Percentiles rank a stretch among this genome's conserved stretches.
These are phyloP conservation scores for Xylaria cubensis DNA, from an alignment of 495 filamentous ascomycete species.

Conservation along the genomic window DNA sequence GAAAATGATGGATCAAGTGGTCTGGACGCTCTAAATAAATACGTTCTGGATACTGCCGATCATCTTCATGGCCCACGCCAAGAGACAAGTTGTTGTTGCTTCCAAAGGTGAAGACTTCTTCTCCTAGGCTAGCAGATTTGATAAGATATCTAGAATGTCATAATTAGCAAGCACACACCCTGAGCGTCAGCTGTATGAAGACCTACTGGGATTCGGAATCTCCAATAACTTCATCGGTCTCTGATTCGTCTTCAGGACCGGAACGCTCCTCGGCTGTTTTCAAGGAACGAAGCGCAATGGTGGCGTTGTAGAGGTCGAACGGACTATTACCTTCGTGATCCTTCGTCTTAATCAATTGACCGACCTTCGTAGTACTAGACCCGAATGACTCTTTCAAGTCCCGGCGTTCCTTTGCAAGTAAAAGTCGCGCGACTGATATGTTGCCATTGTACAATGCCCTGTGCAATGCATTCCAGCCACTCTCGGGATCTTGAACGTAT, in stretches of 20 bases:
- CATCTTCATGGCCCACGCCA: conserved; percentile 90
- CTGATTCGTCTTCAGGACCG: conserved; percentile 45
- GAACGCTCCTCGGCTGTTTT: conserved; percentile 37
- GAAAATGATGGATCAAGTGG: conserved; percentile 74
- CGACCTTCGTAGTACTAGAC: conserved; percentile 51
- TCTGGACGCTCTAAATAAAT: conserved; percentile 79
- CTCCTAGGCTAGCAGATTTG: conserved; percentile 60
- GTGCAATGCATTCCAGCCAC: conserved; percentile 94
- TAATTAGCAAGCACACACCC: neutral
- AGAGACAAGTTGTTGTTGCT: conserved; percentile 94
- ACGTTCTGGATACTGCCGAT: conserved; percentile 90
- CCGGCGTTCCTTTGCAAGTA: conserved; percentile 76
- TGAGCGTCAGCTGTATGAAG: neutral
- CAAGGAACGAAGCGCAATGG: conserved; percentile 68
- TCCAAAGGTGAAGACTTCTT: conserved; percentile 91
- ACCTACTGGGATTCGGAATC: conserved; percentile 36
- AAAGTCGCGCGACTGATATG: conserved; percentile 78
- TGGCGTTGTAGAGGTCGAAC: conserved; percentile 87
- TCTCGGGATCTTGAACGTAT: conserved; percentile 85
- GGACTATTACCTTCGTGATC: conserved; percentile 94
- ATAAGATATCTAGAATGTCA: conserved; percentile 29
- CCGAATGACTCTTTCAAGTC: conserved; percentile 64
- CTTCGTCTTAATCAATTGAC: conserved; percentile 88
- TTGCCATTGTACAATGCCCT: conserved; percentile 94
- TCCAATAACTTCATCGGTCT: conserved; percentile 45